A percentile compares a stretch with the other conserved stretches of the same genome.
Conservation (phyloP, 2,329 filamentous ascomycete species). For the Rhinocladiella mackenziei region DNA sequence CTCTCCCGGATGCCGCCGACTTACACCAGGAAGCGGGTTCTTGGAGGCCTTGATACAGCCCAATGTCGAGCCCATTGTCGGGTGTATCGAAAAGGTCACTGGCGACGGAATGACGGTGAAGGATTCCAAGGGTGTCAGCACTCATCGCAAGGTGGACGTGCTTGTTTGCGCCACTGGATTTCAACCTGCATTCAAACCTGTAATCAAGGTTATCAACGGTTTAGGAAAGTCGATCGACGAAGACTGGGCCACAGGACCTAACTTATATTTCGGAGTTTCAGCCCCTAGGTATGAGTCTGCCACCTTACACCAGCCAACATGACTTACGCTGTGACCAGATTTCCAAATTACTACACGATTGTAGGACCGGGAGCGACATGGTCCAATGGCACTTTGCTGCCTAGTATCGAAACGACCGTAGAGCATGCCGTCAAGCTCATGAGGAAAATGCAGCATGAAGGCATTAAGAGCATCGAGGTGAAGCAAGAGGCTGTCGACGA, state of each 20-base stretch:
- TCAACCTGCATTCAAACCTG: conserved; percentile 44
- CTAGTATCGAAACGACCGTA: conserved; percentile 32
- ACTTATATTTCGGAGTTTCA: conserved; percentile 32
- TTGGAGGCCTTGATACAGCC: conserved; percentile 14
- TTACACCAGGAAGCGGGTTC: conserved; percentile 41
- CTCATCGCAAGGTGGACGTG: conserved; percentile 32
- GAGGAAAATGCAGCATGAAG: conserved; percentile 38
- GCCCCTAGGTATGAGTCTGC: no score
- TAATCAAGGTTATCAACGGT: conserved; percentile 55
- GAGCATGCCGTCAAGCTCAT: conserved; percentile 37
- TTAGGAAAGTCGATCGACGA: conserved; percentile 42
- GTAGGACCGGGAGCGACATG: conserved; percentile 23
- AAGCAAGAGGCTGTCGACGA: conserved; percentile 23
- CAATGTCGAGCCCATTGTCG: conserved; percentile 22
- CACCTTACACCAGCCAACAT: no score
- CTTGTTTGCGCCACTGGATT: conserved; percentile 39
- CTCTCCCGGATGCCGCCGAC: conserved; percentile 22
- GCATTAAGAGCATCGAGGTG: conserved; percentile 34
- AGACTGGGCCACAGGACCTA: conserved; percentile 33
- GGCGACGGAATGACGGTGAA: conserved; percentile 31
- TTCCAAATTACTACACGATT: conserved; percentile 35
- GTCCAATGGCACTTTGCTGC: not conserved
- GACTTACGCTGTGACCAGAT: no score
- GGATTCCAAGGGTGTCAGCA: conserved; percentile 28
- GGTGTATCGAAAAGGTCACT: conserved; percentile 29